These are phyloP conservation scores for Starmerella floris DNA, from an alignment of 805 yeast species.

Conservation along the genomic window DNA sequence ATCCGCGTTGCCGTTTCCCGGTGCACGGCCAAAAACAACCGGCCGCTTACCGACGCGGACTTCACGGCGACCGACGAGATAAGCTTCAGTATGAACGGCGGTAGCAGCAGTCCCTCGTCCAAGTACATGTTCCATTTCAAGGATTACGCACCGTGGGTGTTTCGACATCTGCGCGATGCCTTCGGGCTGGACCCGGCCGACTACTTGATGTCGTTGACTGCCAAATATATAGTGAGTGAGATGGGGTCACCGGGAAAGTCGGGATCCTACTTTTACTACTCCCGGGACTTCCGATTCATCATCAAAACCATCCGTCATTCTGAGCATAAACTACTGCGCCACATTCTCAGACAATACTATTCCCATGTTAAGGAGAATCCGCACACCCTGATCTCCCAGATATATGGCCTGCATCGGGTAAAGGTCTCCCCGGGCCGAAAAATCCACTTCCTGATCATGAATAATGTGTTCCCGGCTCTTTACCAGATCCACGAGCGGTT, in stretches of 20 bases:
- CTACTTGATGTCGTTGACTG: slow-evolving; percentile 79
- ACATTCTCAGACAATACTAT: slow-evolving; percentile 62
- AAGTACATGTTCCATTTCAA: slow-evolving; percentile 92
- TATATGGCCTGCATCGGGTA: slow-evolving; percentile 87
- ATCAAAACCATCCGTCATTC: slow-evolving; percentile 91
- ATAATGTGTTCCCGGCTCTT: slow-evolving; percentile 89
- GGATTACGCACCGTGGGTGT: slow-evolving; percentile 91
- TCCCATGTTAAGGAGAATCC: slow-evolving; percentile 72
- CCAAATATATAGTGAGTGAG: slow-evolving; percentile 82
- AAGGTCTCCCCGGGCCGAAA: slow-evolving; percentile 75
- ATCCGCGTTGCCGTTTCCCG: slow-evolving; percentile 89
- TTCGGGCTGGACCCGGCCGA: slow-evolving; percentile 95
- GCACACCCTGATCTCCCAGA: slow-evolving; percentile 81
- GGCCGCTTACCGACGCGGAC: slow-evolving; percentile 56
- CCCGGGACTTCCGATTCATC: slow-evolving; percentile 84
- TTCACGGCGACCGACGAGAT: slow-evolving; percentile 62
- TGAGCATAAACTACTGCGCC: slow-evolving; percentile 74
- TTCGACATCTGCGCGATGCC: slow-evolving; percentile 62
- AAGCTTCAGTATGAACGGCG: slow-evolving; percentile 71
- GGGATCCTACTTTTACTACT: slow-evolving; percentile 91
- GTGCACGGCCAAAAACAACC: slow-evolving; percentile 67
- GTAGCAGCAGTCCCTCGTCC: slow-evolving; percentile 81
- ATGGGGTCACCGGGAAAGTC: slow-evolving; percentile 93
- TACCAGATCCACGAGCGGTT: slow-evolving; percentile 71
- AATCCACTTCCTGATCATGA: slow-evolving; percentile 91